phyloP scores from a whole-genome alignment of 768 basidiomycete genomes.

The Tricholoma furcatifolium region DNA sequence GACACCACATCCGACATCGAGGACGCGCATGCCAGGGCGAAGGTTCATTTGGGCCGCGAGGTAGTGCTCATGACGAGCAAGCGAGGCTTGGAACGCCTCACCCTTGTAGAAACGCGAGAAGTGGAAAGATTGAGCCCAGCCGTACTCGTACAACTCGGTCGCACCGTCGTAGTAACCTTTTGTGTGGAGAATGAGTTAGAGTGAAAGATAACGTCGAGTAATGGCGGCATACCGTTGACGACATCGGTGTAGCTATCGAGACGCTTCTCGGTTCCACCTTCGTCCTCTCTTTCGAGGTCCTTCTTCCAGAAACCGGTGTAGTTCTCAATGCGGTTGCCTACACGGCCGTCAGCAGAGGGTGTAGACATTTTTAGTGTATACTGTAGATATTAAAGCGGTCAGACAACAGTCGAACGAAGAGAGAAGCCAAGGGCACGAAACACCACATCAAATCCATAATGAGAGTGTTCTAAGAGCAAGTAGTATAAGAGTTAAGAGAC shows the following conservation, averaged over 20 bases:
- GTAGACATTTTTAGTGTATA: conserved; percentile 14
- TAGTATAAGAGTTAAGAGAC: conserved; percentile 1
- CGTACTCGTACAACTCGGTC: conserved; percentile 93
- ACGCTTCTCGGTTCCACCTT: conserved; percentile 67
- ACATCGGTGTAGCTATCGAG: conserved; percentile 87
- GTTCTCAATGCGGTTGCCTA: conserved; percentile 68
- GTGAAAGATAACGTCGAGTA: neutral
- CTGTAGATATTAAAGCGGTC: neutral
- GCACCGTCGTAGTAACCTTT: conserved; percentile 96
- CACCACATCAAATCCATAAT: conserved; percentile 31
- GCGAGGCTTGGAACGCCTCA: conserved; percentile 67
- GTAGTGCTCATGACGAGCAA: conserved; percentile 97
- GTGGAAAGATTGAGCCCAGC: conserved; percentile 91
- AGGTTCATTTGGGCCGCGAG: conserved; percentile 85
- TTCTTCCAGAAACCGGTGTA: conserved; percentile 94
- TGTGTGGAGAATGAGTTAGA: conserved; percentile 1
- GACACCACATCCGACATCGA: conserved; percentile 98
- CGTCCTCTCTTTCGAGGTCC: conserved; percentile 67
- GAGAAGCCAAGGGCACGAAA: conserved; percentile 15
- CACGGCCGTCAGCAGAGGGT: conserved; percentile 51
- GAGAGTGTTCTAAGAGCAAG: conserved; percentile 22
- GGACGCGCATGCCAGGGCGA: conserved; percentile 89
- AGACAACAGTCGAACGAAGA: conserved; percentile 2
- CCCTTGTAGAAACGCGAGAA: conserved; percentile 97
- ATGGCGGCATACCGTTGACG: conserved; percentile 69